Evolutionary conservation across 805 yeast genomes (phyloP).

Genomic region (Torulaspora indica): DNA sequence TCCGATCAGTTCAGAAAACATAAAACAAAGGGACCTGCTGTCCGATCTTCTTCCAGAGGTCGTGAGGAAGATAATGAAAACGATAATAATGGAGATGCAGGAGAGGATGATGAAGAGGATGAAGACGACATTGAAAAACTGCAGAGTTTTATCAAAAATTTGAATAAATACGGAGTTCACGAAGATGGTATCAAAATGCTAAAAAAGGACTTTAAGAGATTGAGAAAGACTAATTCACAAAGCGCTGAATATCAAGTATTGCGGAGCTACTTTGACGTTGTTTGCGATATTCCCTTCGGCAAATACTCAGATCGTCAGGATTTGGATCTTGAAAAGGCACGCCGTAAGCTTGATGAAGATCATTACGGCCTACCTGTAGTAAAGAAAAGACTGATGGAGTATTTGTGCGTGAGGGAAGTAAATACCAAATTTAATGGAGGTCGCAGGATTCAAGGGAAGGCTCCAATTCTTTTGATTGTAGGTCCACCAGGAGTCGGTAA

Average conservation of each 20-base stretch:
- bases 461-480: conserved; percentile 75
- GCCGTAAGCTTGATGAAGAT: conserved; percentile 59
- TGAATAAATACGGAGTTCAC: conserved; percentile 31
- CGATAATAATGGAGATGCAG: conserved; percentile 28
- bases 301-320: conserved; percentile 30
- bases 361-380: conserved; percentile 74
- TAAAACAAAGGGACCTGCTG: neutral
- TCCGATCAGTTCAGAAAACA: neutral
- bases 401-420: conserved; percentile 70
- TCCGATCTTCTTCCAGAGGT: conserved; percentile 1
- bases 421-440: conserved; percentile 25
- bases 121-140: conserved; percentile 40
- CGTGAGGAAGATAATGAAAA: conserved; percentile 12
- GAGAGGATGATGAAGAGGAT: conserved; percentile 38
- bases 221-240: conserved; percentile 48
- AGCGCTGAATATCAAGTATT: conserved; percentile 62
- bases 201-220: conserved; percentile 49
- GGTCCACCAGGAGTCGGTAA: conserved; percentile 97
- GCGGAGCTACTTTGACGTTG: conserved; percentile 58
- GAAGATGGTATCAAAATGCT: conserved; percentile 42
- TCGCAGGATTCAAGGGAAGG: conserved; percentile 6
- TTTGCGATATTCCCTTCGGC: conserved; percentile 59
- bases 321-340: conserved; percentile 50
- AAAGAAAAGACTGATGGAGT: conserved; percentile 71
- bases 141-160: conserved; percentile 28